Conservation (phyloP, 1,139 yeast species). For the Scheffersomyces parashehatae region DNA sequence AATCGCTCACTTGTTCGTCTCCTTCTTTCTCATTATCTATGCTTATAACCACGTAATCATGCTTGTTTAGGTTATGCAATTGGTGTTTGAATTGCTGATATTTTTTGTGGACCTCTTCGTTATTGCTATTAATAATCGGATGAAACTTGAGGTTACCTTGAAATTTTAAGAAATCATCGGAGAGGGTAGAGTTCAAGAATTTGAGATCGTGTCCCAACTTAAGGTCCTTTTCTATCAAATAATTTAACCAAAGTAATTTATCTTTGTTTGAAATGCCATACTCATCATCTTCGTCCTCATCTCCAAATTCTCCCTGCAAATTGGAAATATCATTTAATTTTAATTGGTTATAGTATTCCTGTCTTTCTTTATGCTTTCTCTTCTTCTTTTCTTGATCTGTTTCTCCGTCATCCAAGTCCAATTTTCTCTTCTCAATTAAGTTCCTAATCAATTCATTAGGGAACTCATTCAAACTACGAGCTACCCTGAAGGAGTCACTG, state of each 20-base stretch:
- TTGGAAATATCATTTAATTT: conserved; percentile 19
- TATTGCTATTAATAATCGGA: conserved; percentile 20
- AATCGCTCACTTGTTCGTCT: conserved; percentile 10
- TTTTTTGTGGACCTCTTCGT: conserved; percentile 15
- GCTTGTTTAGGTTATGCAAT: conserved; percentile 24
- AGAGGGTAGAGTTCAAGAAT: conserved; percentile 34
- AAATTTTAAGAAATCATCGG: conserved; percentile 26
- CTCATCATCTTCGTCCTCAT: conserved; percentile 36
- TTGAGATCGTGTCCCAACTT: conserved; percentile 45
- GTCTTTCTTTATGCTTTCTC: conserved; percentile 23
- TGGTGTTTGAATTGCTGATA: conserved; percentile 25
- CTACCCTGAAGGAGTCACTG: conserved; percentile 27
- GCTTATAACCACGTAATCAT: conserved; percentile 30
- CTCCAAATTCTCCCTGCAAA: conserved; percentile 13
- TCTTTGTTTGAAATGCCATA: conserved; percentile 25
- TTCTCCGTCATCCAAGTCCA: conserved; percentile 25
- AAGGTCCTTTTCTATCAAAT: conserved; percentile 45
- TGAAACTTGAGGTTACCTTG: conserved; percentile 33
- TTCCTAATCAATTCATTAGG: conserved; percentile 33
- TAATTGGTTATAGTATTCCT: conserved; percentile 44
- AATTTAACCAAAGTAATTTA: conserved; percentile 41
- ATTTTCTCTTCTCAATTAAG: conserved; percentile 41
- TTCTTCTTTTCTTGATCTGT: conserved; percentile 27
- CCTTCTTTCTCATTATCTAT: conserved; percentile 18
- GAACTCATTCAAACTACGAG: conserved; percentile 31